phyloP scores from a whole-genome alignment of 1,284 basidiomycete genomes.

The Sporisorium sorghi region DNA sequence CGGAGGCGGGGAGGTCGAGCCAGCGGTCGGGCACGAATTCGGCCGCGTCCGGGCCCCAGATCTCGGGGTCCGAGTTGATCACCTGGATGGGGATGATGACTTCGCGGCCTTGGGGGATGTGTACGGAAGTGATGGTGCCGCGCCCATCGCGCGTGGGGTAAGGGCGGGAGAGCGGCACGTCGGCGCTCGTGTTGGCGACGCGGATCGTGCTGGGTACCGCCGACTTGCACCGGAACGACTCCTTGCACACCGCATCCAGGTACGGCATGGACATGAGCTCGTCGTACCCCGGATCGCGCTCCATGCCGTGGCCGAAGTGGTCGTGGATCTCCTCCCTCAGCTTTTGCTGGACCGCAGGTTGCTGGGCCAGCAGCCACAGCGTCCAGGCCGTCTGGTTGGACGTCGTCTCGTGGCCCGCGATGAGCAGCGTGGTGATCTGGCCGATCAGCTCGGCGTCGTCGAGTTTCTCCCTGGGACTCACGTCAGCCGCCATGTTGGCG shows the following conservation, averaged over 20 bases:
- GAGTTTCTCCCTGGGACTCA: slow-evolving; percentile 44
- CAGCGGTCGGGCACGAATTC: slow-evolving; percentile 62
- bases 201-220: slow-evolving; percentile 59
- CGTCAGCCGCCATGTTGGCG: slow-evolving; percentile 63
- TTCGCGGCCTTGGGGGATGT: slow-evolving; percentile 50
- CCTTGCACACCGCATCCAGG: slow-evolving; percentile 60
- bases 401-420: slow-evolving; percentile 67
- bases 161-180: slow-evolving; percentile 56
- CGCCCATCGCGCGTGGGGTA: slow-evolving; percentile 50
- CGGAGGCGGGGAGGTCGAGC: slow-evolving; percentile 43
- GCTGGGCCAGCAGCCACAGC: slow-evolving; percentile 46
- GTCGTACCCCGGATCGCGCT: slow-evolving; percentile 54
- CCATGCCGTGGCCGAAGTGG: slow-evolving; percentile 35
- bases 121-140: slow-evolving; percentile 48
- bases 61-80: slow-evolving; percentile 36
- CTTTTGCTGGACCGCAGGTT: slow-evolving; percentile 45
- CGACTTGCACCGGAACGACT: slow-evolving; percentile 50
- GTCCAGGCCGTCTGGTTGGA: slow-evolving; percentile 64
- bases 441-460: slow-evolving; percentile 60
- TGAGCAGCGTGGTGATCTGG: slow-evolving; percentile 63
- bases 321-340: slow-evolving; percentile 60
- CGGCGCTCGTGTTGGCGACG: slow-evolving; percentile 35
- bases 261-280: slow-evolving; percentile 55
- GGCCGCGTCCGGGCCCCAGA: slow-evolving; percentile 60
- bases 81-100: slow-evolving; percentile 56